Percentiles rank a stretch among this genome's conserved stretches.
Conservation (phyloP, 176 grass and related monocot species). For the Oryza brachyantha region DNA sequence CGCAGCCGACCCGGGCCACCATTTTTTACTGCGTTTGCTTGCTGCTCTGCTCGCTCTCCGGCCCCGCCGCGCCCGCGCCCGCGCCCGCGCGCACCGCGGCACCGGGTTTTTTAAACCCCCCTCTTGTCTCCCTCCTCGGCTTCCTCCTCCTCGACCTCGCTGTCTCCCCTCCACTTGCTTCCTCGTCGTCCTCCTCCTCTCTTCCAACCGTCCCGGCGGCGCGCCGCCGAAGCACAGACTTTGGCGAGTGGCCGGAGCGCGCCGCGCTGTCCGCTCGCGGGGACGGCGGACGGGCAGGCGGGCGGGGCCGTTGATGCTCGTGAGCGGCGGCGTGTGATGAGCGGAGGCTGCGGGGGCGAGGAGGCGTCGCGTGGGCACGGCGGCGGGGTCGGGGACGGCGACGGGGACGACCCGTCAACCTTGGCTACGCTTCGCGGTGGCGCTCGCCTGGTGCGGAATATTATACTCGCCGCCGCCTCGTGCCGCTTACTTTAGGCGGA, state of each 20-base stretch:
- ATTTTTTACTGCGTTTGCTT: background rate
- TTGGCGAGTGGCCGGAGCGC: no score
- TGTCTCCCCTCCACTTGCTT: background rate
- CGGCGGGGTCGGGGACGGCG: background rate
- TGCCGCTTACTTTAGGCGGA: slow-evolving; percentile 18
- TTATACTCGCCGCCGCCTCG: slow-evolving; percentile 17
- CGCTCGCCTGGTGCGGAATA: slow-evolving; percentile 8
- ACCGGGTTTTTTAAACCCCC: slow-evolving; percentile 26
- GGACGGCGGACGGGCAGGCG: background rate
- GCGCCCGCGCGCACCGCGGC: background rate
- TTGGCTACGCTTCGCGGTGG: background rate
- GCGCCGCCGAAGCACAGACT: no score
- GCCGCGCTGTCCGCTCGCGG: background rate
- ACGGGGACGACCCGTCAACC: background rate
- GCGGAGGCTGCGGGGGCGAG: background rate
- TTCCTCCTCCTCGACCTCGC: background rate
- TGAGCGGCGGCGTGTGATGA: background rate
- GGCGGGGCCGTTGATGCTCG: background rate
- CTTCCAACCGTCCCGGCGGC: no score
- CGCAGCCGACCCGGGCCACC: no score
- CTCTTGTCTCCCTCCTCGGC: slow-evolving; percentile 34
- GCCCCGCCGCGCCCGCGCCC: slow-evolving; percentile 15
- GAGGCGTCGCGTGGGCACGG: background rate
- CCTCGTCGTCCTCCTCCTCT: background rate
- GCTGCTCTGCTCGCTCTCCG: background rate